A percentile compares a stretch with the other conserved stretches of the same genome.
These are phyloP conservation scores for Eutrema salsugineum DNA, from an alignment of 441 rosid genomes.

Conservation along the genomic window DNA sequence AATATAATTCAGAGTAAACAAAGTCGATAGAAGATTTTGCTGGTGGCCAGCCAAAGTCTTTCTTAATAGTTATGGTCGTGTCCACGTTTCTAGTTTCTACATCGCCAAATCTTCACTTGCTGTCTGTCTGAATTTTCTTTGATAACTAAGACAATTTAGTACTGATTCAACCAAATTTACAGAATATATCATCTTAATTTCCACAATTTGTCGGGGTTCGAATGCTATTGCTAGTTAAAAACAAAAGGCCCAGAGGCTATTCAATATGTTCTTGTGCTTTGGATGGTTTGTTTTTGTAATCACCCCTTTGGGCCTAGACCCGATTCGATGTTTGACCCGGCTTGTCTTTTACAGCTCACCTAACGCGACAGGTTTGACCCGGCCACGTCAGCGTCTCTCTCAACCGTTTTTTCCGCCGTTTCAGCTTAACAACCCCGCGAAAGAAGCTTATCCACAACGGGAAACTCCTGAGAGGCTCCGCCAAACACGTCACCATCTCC, in stretches of 20 bases:
- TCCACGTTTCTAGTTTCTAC: constrained; percentile 19
- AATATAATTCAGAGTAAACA: not conserved
- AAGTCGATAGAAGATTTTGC: not conserved
- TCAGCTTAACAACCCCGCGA: constrained; percentile 32
- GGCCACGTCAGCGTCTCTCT: constrained; percentile 31
- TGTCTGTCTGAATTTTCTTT: not conserved
- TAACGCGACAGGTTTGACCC: constrained; percentile 26
- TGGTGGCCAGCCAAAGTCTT: constrained; percentile 11
- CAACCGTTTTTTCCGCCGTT: constrained; percentile 32
- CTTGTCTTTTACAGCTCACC: not conserved
- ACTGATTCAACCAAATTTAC: not conserved
- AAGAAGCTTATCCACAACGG: constrained; percentile 39
- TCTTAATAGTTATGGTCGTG: constrained; percentile 1
- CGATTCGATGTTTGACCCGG: not conserved
- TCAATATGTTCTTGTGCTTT: constrained; percentile 5
- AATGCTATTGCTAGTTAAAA: too few relatives aligned
- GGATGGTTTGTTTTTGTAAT: not conserved
- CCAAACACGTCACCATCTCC: constrained; percentile 35
- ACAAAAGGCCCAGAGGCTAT: not conserved
- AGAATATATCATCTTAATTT: too few relatives aligned
- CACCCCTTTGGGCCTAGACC: not conserved
- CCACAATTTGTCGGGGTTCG: too few relatives aligned
- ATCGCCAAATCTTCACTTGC: not conserved
- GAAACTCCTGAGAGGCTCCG: constrained; percentile 30
- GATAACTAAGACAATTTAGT: not conserved